Evolutionary conservation across 306 rosid species (phyloP).

Genomic region (Amphicarpaea edgeworthii): DNA sequence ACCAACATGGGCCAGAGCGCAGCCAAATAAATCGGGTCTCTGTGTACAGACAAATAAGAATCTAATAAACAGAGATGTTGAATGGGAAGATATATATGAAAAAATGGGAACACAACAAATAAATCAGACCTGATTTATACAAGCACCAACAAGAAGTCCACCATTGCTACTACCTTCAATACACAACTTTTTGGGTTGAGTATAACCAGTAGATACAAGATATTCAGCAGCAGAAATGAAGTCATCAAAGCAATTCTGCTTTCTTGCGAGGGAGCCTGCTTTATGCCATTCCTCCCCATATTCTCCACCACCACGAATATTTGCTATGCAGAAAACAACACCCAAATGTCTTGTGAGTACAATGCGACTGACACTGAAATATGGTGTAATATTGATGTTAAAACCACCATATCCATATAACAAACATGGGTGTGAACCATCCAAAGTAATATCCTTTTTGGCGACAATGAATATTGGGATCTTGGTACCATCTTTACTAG

Average conservation of each 20-base stretch:
- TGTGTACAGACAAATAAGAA: slow-evolving; percentile 54
- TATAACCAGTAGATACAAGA: slow-evolving; percentile 84
- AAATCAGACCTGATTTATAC: slow-evolving; percentile 85
- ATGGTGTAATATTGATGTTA: slow-evolving; percentile 80
- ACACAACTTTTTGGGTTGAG: slow-evolving; percentile 82
- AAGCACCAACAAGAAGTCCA: slow-evolving; percentile 95
- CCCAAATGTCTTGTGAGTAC: slow-evolving; percentile 85
- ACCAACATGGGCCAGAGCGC: slow-evolving; percentile 97
- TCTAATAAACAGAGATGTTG: slow-evolving; percentile 20
- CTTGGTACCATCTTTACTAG: slow-evolving; percentile 85
- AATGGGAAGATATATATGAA: slow-evolving; percentile 17
- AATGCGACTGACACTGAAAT: slow-evolving; percentile 75
- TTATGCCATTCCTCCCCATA: slow-evolving; percentile 99
- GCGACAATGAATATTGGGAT: slow-evolving; percentile 88
- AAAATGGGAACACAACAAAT: slow-evolving; percentile 31
- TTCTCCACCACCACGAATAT: slow-evolving; percentile 99
- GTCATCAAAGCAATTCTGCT: slow-evolving; percentile 97
- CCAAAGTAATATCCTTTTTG: slow-evolving; percentile 67
- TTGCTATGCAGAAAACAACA: slow-evolving; percentile 83
- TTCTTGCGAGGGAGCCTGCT: slow-evolving; percentile 89
- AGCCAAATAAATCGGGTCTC: slow-evolving; percentile 96
- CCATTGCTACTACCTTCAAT: slow-evolving; percentile 99
- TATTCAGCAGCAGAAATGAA: slow-evolving; percentile 91
- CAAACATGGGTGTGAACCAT: slow-evolving; percentile 95
- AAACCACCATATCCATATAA: slow-evolving; percentile 97